Conservation (phyloP, 1,284 basidiomycete species). For the Leccinum solheimii region DNA sequence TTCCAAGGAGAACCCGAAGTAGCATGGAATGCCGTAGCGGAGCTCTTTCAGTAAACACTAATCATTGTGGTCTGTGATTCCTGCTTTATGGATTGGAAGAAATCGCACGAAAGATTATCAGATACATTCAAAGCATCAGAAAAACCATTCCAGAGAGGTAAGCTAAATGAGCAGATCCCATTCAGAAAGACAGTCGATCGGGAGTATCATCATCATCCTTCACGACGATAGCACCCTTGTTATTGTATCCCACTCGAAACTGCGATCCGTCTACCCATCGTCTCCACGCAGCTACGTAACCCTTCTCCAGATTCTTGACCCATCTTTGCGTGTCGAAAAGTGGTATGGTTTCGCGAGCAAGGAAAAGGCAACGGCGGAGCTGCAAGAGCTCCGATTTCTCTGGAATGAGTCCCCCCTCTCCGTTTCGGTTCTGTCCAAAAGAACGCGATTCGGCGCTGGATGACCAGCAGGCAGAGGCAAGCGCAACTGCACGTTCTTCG, state of each 20-base stretch:
- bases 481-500: conserved; percentile 51
- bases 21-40: conserved; percentile 17
- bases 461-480: conserved; percentile 41
- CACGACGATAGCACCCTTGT: conserved; percentile 44
- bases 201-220: conserved; percentile 35
- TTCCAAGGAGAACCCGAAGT: conserved; percentile 18
- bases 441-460: conserved; percentile 12
- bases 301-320: conserved; percentile 56
- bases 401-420: neutral
- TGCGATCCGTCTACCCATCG: conserved; percentile 56
- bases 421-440: neutral
- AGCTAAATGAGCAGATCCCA: neutral
- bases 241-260: conserved; percentile 31
- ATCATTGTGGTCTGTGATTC: neutral
- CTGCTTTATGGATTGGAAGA: neutral
- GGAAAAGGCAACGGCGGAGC: conserved; percentile 49
- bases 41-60: conserved; percentile 7
- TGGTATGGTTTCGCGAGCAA: conserved; percentile 47
- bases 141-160: neutral
- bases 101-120: neutral
- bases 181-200: neutral
- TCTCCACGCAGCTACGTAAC: conserved; percentile 50
- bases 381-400: conserved; percentile 41
- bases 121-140: neutral
- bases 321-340: conserved; percentile 60